Base-by-base conservation (phyloP, 2,329 filamentous ascomycete genomes). In the Fusarium anguioides region DNA sequence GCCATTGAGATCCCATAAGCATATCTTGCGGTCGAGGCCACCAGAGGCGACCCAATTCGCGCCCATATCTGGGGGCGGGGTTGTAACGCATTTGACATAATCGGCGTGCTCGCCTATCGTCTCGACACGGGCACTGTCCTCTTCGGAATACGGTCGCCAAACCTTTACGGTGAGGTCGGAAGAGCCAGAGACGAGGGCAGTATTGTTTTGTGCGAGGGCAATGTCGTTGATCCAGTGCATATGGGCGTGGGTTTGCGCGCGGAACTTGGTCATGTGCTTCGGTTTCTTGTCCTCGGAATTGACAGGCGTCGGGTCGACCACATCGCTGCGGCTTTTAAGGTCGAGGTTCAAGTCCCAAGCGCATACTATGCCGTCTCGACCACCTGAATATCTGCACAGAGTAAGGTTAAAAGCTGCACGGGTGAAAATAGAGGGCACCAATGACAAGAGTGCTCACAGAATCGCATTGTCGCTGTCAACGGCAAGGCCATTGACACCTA, bases 211-310 rank as follows among this genome's bases (percentile, higher is more conserved):
- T 9, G 91, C 91, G 53, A 97, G 86, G 21, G 89, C 87, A 66
- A 97, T 92, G 78, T 97, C 94, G 80, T 97, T 97, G 81, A 97
- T 91, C 94, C 94, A 97, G 79, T 97, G 93, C 48, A 93, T 97
- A 78, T 97, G 94, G 10, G 94, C 94, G 69, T 88, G 85, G 17
- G 84, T 85, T 72, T 89, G 87, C 39, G 85, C 79, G 60, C 87
- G 86, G 75, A 90, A 89, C 23, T 81, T 85, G 48, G 87, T 87
- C 18, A 81, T 81, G 41, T 82, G 75, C 61, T 80, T 81, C 31
- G 81, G 73, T 69, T 79, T 74, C 64, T 69, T 71, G 41, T 66
- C 53, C 63, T 72, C 48, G 51, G 70, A 72, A 48, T 17, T 61
- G 49, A 77, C 63, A 64, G 77, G 65, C 57, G 67, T 56, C 74